Evolutionary conservation across 225 moss, liverwort and hornwort species (phyloP), one percentile per base, ranked within the genome.

Genomic region (Physcomitrium patens): DNA sequence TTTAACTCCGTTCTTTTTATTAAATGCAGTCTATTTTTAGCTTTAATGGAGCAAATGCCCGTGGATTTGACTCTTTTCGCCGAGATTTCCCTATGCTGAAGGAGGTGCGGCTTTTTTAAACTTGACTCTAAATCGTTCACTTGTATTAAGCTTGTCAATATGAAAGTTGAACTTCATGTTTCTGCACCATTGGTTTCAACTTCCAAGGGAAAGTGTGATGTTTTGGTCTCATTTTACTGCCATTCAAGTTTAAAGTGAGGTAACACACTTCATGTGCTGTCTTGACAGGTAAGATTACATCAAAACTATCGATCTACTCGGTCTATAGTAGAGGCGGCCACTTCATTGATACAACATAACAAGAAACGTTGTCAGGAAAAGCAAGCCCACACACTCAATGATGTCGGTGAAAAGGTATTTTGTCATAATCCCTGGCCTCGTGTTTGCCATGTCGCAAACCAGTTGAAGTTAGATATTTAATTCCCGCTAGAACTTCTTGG

Each of bases 291-390:
- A 53, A 85, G 96, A 82, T 79, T 97, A 18, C 87, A 92, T 89
- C 94, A 97, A 79, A 97, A 97, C 71, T 97, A 97, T 67, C 82
- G 94, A 75, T 97, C 94, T 59, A 91, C 94, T 45, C 91, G 92
- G 22, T 94, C 78, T 71, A 97, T 97, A 65, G 96, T 97, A 54
- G 96, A 94, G 74, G 92, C 94, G 75, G 94, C 96, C 67, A 84
- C 92, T 54, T 83, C 91, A 51, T 79, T 97, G 70, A 94, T 97
- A 51, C 82, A 86, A 78, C 81, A 87, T 77, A 97, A 97, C 55
- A 78, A 80, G 64, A 86, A 86, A 60, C 91, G 94, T 67, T 92
- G 81, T 75, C 88, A 89, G 75, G 82, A 78, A 28, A 87, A 94
- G 70, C 84, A 88, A 68, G 81, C 79, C 20, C 85, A 90, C 42